These are phyloP conservation scores for Aspergillus quadrilineatus DNA, from an alignment of 2,329 filamentous ascomycete species.

Conservation along the genomic window DNA sequence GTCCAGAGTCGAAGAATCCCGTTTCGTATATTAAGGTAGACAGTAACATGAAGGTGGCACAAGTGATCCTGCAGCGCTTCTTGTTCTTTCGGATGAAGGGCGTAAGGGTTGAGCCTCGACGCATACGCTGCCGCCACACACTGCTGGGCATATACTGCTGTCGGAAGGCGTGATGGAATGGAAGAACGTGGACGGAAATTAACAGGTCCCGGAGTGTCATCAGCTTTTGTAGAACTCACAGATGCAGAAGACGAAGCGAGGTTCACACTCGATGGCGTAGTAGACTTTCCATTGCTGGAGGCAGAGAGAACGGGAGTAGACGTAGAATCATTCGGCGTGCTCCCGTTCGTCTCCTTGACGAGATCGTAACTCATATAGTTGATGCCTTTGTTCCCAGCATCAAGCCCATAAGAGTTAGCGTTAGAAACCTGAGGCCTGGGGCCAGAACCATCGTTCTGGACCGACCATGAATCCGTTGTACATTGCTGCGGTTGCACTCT, in stretches of 20 bases:
- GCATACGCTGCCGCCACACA: conserved; percentile 87
- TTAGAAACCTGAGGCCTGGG: conserved; percentile 6
- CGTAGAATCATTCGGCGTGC: conserved; percentile 28
- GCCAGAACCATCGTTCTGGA: conserved; percentile 1
- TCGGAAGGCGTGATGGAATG: conserved; percentile 72
- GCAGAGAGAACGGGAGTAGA: conserved; percentile 28
- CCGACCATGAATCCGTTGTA: not conserved
- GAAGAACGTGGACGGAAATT: conserved; percentile 75
- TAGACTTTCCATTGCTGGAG: conserved; percentile 26
- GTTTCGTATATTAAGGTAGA: conserved; percentile 94
- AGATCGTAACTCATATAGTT: conserved; percentile 18
- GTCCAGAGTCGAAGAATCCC: conserved; percentile 89
- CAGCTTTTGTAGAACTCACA: conserved; percentile 22
- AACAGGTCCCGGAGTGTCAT: conserved; percentile 30
- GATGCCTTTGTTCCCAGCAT: conserved; percentile 18
- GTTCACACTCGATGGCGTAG: conserved; percentile 26
- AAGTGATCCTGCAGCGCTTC: conserved; percentile 75
- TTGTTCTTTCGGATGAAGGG: conserved; percentile 82
- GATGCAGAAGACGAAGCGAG: conserved; percentile 16
- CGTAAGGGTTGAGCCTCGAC: conserved; percentile 85
- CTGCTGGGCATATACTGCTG: conserved; percentile 81
- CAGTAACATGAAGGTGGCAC: conserved; percentile 84
- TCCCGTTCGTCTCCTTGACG: conserved; percentile 21
- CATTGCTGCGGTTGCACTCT: not conserved
- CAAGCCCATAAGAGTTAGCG: conserved; percentile 6